These are phyloP conservation scores for Saturnispora quitensis DNA, from an alignment of 805 yeast species.

Conservation along the genomic window DNA sequence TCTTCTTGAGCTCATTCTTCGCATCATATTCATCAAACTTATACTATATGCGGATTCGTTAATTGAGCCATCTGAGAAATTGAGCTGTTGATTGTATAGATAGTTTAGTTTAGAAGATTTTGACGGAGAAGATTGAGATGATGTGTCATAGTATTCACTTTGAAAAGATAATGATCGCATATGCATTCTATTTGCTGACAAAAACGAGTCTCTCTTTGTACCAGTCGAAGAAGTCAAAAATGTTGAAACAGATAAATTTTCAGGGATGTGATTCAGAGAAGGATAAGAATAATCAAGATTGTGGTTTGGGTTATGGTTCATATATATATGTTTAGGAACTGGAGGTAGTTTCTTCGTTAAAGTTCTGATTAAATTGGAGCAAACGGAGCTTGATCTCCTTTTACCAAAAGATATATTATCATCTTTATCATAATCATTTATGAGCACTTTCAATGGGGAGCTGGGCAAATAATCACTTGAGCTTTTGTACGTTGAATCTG, in stretches of 20 bases:
- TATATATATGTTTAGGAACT: conserved; percentile 9
- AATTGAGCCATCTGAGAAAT: conserved; percentile 6
- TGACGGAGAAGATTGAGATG: not conserved
- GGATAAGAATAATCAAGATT: conserved; percentile 8
- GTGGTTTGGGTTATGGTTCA: conserved; percentile 8
- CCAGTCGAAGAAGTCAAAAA: conserved; percentile 9
- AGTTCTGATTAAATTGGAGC: not conserved
- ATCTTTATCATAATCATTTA: conserved; percentile 27
- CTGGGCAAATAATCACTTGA: conserved; percentile 8
- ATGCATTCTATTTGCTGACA: not conserved
- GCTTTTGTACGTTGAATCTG: conserved; percentile 6
- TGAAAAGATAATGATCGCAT: not conserved
- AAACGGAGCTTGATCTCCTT: not conserved
- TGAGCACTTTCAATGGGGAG: conserved; percentile 15
- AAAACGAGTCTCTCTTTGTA: not conserved
- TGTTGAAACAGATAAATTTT: conserved; percentile 13
- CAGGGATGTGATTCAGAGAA: conserved; percentile 15
- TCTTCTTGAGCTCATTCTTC: conserved; percentile 39
- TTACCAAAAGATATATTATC: conserved; percentile 39
- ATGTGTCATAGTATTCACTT: conserved; percentile 3
- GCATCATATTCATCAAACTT: conserved; percentile 3
- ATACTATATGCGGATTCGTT: conserved; percentile 1
- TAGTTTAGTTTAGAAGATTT: not conserved
- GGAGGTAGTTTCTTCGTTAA: conserved; percentile 8
- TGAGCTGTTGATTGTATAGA: not conserved